Percentiles rank a stretch among this genome's conserved stretches.
Evolutionary conservation across 108 stramenopile species (phyloP).

Genomic region (Cyclotella sp.): DNA sequence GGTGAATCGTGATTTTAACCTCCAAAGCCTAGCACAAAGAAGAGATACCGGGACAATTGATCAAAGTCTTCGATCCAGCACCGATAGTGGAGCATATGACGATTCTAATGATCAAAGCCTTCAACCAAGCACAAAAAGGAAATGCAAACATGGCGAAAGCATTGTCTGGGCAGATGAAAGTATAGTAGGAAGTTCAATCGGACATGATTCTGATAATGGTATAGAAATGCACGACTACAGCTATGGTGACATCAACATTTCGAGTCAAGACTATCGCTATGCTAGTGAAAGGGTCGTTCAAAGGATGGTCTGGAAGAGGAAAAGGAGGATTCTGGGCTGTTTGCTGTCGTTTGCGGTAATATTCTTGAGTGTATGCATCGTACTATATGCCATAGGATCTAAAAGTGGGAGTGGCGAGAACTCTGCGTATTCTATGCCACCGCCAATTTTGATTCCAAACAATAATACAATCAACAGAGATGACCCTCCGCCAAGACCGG

Average conservation of each 20-base stretch:
- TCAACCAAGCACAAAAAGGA: constrained; percentile 7
- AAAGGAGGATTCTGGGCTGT: constrained; percentile 17
- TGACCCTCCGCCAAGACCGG: constrained; percentile 29
- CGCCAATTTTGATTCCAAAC: constrained; percentile 8
- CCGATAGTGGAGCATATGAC: background rate
- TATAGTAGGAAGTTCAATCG: constrained; percentile 7
- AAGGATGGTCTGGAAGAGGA: constrained; percentile 18
- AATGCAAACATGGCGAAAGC: constrained; percentile 10
- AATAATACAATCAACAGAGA: constrained; percentile 14
- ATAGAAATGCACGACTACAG: constrained; percentile 33
- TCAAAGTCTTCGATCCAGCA: background rate
- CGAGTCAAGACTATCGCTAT: constrained; percentile 18
- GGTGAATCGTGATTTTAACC: constrained; percentile 28
- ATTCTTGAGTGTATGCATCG: constrained; percentile 21
- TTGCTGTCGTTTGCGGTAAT: background rate
- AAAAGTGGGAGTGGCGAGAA: background rate
- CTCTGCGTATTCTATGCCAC: constrained; percentile 7
- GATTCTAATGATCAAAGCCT: constrained; percentile 17
- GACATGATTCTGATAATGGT: constrained; percentile 3
- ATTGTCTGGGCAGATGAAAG: constrained; percentile 52
- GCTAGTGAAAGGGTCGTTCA: constrained; percentile 25
- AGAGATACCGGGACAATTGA: background rate
- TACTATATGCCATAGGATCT: constrained; percentile 12
- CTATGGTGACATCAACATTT: constrained; percentile 27
- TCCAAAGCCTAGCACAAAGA: background rate